Conservation (phyloP, 192 early-diverging fungal species). For the Cetraspora pellucida region DNA sequence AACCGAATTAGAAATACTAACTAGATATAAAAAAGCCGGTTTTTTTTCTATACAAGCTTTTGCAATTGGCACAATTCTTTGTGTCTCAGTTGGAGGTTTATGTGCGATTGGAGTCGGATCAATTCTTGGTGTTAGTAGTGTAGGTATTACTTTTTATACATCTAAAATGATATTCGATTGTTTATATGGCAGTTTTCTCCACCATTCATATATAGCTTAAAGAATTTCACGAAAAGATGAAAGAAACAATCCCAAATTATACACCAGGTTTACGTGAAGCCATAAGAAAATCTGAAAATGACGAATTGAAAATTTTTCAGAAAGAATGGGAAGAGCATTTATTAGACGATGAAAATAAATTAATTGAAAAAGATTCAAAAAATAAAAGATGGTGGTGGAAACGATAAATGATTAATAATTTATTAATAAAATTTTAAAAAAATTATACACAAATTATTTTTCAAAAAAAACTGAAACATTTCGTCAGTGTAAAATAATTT, state of each 20-base stretch:
- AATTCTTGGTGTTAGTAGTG: not conserved
- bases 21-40: not conserved
- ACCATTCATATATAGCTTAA: not conserved
- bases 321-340: not conserved
- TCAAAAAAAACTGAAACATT: too few relatives aligned
- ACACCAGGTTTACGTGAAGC: not conserved
- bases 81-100: slow-evolving; percentile 7
- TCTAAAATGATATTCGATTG: not conserved
- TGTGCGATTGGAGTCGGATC: not conserved
- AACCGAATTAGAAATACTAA: not conserved
- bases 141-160: not conserved
- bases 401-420: not conserved
- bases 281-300: not conserved
- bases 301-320: slow-evolving; percentile 7
- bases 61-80: slow-evolving; percentile 11
- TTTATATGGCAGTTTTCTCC: not conserved
- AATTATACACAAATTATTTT: too few relatives aligned
- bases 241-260: not conserved
- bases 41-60: slow-evolving; percentile 6
- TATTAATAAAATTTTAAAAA: too few relatives aligned
- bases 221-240: slow-evolving; percentile 17
- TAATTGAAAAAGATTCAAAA: not conserved
- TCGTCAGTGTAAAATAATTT: too few relatives aligned
- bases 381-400: slow-evolving; percentile 12
- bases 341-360: not conserved